These are phyloP conservation scores for Volvox carteri DNA, from an alignment of 163 green algal genomes.

Conservation along the genomic window DNA sequence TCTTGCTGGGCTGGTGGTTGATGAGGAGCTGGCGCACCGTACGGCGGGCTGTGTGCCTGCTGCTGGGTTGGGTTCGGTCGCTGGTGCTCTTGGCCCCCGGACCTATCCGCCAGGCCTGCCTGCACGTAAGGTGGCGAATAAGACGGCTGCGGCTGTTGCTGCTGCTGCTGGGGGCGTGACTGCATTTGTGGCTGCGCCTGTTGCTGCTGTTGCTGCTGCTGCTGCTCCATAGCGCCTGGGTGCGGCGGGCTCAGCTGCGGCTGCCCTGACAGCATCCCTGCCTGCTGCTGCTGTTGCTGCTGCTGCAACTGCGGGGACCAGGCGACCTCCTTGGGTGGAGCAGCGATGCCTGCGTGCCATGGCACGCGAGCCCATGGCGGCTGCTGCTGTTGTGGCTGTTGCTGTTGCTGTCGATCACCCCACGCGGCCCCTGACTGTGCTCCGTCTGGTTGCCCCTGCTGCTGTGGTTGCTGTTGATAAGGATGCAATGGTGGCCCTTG, in stretches of 20 bases:
- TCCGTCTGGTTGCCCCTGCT: background rate
- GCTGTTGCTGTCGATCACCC: background rate
- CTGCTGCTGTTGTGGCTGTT: constrained; percentile 9
- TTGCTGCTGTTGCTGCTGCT: constrained; percentile 13
- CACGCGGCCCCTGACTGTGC: background rate
- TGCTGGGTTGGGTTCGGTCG: background rate
- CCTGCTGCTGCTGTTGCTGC: background rate
- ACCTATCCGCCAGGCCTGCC: too few relatives aligned
- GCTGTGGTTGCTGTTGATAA: background rate
- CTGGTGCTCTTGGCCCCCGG: background rate
- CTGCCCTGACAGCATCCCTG: background rate
- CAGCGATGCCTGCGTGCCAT: background rate
- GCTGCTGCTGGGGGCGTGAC: background rate
- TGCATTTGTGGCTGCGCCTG: background rate
- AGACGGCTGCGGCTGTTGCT: background rate
- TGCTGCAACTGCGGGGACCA: background rate
- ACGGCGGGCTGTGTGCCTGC: background rate
- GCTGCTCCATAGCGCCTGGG: background rate
- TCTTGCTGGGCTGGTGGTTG: background rate
- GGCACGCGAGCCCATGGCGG: constrained; percentile 5
- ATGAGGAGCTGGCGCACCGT: background rate
- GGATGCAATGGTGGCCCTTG: background rate
- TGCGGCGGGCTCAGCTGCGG: constrained; percentile 8
- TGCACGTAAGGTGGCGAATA: background rate
- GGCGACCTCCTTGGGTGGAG: background rate